Evolutionary conservation across 371 early-diverging fungal genomes (phyloP), one percentile per base, ranked within the genome.

Genomic region (Mortierella sp.): DNA sequence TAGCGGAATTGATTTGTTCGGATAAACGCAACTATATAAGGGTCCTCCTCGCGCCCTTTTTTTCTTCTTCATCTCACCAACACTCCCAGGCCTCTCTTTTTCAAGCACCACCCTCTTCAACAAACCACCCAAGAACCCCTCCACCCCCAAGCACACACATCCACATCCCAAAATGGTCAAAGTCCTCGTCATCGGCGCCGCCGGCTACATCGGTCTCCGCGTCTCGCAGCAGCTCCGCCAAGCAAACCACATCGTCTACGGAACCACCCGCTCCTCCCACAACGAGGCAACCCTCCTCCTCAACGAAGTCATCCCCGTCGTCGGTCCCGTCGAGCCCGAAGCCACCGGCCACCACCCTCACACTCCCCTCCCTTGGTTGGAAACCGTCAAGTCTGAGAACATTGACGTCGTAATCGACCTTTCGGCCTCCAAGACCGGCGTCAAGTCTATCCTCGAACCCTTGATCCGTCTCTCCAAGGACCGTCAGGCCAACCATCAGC

Each of bases 171-270:
- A 43, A 61, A 87, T 82, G 87, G 83, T 88, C 24, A 88, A 78
- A 55, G 88, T 88, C 51, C 80, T 88, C 71, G 67, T 89, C 34
- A 73, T 89, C 46, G 89, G 89, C 44, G 86, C 89, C 77, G 70
- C 82, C n/a, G 89, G 89, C 46, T 83, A 75, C 78, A 86, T 88
- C 71, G 89, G 89, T 46, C 78, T 83, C 31, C 79, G 80, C 34
- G 78, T 87, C 37, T 80, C 87, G 8, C 86, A 83, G 54, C 83
- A 81, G 40, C 88, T 89, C 31, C 80, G 87, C 40, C 89, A 83
- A 11, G 76, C 73, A 8, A 87, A 89, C 40, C 88, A 89, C 59
- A 69, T 79, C 48, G 87, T 88, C 46, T 89, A 81, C 61, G 88
- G 89, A 14, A 77, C 88, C 14, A 78, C 81, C n/a, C 89, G 89